These are phyloP conservation scores for Auricularia heimuer DNA, from an alignment of 768 basidiomycete genomes.

Conservation along the genomic window DNA sequence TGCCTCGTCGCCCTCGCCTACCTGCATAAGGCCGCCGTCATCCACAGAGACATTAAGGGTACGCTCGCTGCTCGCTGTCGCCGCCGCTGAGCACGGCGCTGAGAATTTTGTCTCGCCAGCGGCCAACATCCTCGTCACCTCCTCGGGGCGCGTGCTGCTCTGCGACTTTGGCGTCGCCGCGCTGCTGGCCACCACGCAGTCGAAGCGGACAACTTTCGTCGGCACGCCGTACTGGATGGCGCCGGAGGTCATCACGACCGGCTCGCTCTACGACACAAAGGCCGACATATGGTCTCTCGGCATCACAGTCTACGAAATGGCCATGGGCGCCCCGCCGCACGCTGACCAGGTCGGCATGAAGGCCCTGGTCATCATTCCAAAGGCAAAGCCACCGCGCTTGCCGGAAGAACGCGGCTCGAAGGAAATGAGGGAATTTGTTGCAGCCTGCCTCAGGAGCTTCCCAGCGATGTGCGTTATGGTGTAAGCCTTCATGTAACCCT, in stretches of 20 bases:
- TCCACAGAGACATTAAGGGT: conserved; percentile 92
- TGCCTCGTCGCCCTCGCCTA: conserved; percentile 79
- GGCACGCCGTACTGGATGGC: conserved; percentile 99
- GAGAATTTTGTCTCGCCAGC: conserved; percentile 28
- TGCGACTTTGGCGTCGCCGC: conserved; percentile 99
- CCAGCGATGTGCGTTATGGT: conserved; percentile 50
- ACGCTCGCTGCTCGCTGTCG: conserved; percentile 5
- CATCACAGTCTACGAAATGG: conserved; percentile 93
- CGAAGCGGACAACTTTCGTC: conserved; percentile 92
- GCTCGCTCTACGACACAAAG: conserved; percentile 90
- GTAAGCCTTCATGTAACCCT: neutral
- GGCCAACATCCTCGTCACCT: conserved; percentile 88
- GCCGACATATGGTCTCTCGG: conserved; percentile 98
- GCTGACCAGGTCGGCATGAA: conserved; percentile 72
- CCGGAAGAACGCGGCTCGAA: conserved; percentile 69
- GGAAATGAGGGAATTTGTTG: conserved; percentile 83
- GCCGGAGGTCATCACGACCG: conserved; percentile 86
- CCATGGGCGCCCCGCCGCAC: conserved; percentile 92
- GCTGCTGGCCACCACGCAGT: conserved; percentile 68
- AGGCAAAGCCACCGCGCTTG: conserved; percentile 71
- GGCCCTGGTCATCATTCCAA: conserved; percentile 84
- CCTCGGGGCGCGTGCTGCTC: conserved; percentile 83
- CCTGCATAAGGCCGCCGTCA: conserved; percentile 88
- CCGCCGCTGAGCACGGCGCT: no score
- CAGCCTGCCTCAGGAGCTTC: conserved; percentile 73